phyloP scores from a whole-genome alignment of 2,329 filamentous ascomycete species.

The Scleromitrula shiraiana region DNA sequence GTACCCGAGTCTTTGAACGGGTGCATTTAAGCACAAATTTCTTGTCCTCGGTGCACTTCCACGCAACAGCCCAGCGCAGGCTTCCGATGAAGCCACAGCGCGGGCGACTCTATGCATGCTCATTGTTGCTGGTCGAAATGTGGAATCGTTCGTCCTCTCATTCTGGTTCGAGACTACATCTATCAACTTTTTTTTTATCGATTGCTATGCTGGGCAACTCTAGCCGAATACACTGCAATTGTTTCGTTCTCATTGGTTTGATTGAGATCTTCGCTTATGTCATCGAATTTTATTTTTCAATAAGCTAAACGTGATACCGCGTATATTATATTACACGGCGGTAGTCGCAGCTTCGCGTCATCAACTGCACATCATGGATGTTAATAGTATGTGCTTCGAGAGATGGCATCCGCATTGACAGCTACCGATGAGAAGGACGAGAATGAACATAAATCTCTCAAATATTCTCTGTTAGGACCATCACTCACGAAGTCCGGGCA shows the following conservation, averaged over 20 bases:
- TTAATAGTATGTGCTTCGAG: background rate
- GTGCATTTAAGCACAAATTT: constrained; percentile 26
- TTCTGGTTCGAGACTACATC: constrained; percentile 1
- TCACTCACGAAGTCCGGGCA: constrained; percentile 92
- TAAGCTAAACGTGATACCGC: constrained; percentile 5
- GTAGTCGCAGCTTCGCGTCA: constrained; percentile 1
- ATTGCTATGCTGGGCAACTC: constrained; percentile 2
- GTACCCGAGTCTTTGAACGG: constrained; percentile 13
- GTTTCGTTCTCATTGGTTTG: background rate
- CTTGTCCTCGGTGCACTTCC: constrained; percentile 20
- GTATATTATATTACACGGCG: background rate
- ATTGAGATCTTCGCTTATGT: background rate
- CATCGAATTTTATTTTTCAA: background rate
- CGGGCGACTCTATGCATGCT: constrained; percentile 26
- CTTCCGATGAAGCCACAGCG: constrained; percentile 23
- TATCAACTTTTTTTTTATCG: constrained; percentile 15
- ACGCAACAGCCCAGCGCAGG: constrained; percentile 17
- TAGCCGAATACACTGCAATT: constrained; percentile 3
- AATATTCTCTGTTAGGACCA: constrained; percentile 82
- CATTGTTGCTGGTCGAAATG: constrained; percentile 14
- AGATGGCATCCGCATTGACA: constrained; percentile 5
- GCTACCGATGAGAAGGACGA: background rate
- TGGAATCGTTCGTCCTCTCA: background rate
- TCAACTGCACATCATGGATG: too few relatives aligned
- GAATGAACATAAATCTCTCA: constrained; percentile 56